These are phyloP conservation scores for Gastrodia elata DNA, from an alignment of 106 monocot species.

Conservation along the genomic window DNA sequence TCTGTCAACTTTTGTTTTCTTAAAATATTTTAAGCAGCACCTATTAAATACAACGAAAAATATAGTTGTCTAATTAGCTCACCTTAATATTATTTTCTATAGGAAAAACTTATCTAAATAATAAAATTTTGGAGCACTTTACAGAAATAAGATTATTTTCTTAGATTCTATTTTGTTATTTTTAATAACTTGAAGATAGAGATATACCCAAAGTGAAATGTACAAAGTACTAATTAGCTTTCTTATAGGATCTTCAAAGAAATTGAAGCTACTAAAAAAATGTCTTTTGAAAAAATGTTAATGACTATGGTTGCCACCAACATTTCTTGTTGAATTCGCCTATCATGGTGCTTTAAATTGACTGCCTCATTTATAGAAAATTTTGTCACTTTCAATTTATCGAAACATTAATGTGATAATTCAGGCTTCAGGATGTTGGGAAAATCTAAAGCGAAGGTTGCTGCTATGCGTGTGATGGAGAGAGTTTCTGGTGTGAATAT, in stretches of 20 bases:
- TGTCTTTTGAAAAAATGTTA: neutral
- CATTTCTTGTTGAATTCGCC: neutral
- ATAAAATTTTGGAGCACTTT: too few relatives aligned
- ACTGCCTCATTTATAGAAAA: neutral
- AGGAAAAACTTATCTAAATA: too few relatives aligned
- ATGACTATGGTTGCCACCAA: neutral
- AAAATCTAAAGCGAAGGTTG: conserved; percentile 96
- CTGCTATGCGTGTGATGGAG: conserved; percentile 96
- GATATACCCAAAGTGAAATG: neutral
- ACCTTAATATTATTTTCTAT: too few relatives aligned
- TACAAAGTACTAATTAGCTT: neutral
- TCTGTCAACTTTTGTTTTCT: too few relatives aligned
- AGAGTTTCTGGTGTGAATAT: conserved; percentile 93
- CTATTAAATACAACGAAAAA: neutral
- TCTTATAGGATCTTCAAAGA: neutral
- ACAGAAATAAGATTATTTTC: neutral
- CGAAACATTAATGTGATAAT: conserved; percentile 11
- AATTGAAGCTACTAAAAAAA: neutral
- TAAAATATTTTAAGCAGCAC: neutral
- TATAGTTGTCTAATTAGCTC: too few relatives aligned
- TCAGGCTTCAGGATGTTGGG: conserved; percentile 94
- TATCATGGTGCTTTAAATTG: neutral
- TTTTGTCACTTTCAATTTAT: neutral
- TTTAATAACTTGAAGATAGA: neutral
- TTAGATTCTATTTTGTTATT: neutral